These are phyloP conservation scores for Aureobasidium sp. DNA, from an alignment of 2,329 filamentous ascomycete species.

Conservation along the genomic window DNA sequence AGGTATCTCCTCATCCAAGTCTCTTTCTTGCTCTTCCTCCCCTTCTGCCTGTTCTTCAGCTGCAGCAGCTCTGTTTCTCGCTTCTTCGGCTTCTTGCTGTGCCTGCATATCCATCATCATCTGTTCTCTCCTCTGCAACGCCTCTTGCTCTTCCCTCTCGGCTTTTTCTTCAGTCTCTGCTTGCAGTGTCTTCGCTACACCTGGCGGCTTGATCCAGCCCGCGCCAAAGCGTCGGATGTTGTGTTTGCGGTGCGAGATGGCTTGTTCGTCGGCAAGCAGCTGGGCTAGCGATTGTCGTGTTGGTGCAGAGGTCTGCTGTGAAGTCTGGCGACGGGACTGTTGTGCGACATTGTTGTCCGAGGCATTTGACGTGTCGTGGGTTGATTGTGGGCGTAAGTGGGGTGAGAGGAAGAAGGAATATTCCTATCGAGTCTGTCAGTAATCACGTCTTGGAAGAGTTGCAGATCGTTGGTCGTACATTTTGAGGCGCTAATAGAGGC, in stretches of 20 bases:
- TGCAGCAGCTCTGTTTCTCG: constrained; percentile 26
- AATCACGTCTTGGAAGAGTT: background rate
- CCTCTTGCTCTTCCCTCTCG: constrained; percentile 78
- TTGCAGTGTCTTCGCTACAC: constrained; percentile 79
- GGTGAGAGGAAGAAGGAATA: constrained; percentile 12
- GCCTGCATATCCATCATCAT: constrained; percentile 63
- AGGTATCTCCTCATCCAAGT: constrained; percentile 66
- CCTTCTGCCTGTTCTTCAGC: constrained; percentile 45
- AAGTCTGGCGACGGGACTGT: constrained; percentile 12
- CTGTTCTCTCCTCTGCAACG: constrained; percentile 61
- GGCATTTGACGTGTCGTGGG: background rate
- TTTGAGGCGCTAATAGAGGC: constrained; percentile 59
- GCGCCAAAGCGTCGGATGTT: constrained; percentile 83
- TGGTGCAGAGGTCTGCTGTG: constrained; percentile 23
- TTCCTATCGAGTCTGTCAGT: constrained; percentile 4
- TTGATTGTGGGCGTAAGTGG: background rate
- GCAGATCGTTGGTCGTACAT: constrained; percentile 41
- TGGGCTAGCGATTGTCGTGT: constrained; percentile 55
- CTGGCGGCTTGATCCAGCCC: constrained; percentile 83
- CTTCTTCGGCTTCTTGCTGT: constrained; percentile 50
- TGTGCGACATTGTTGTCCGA: background rate
- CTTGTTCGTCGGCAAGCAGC: constrained; percentile 67
- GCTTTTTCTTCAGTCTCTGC: constrained; percentile 82
- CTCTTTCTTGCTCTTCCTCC: constrained; percentile 56
- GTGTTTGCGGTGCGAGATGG: constrained; percentile 64